phyloP scores from a whole-genome alignment of 1,139 yeast species.

The Barnettozyma hawaiiensis region DNA sequence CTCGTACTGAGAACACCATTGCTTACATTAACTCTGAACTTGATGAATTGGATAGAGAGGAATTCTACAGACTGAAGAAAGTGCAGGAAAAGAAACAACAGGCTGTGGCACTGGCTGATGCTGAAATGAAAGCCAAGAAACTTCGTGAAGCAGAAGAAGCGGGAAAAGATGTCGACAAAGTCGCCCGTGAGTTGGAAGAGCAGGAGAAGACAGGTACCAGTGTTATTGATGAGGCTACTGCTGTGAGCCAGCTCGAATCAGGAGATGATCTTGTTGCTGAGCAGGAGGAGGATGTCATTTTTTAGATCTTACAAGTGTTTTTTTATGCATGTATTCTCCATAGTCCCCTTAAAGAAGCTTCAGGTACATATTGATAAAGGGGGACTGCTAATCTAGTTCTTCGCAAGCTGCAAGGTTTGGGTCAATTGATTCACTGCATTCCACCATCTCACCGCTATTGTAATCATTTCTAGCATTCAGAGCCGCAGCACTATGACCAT shows the following conservation, averaged over 20 bases:
- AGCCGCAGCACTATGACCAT: background rate
- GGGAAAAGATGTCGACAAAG: conserved; percentile 15
- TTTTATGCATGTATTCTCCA: background rate
- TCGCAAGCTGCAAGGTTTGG: background rate
- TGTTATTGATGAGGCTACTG: conserved; percentile 22
- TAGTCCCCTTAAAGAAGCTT: background rate
- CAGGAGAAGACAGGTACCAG: conserved; percentile 21
- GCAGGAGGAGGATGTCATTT: conserved; percentile 46
- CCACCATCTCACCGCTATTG: background rate
- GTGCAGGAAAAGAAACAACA: conserved; percentile 94
- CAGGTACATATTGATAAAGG: background rate
- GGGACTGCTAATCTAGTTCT: background rate
- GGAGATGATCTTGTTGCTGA: conserved; percentile 34
- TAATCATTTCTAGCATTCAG: background rate
- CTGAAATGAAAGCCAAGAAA: conserved; percentile 27
- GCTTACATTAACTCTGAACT: conserved; percentile 89
- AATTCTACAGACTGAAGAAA: conserved; percentile 91
- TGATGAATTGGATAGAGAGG: conserved; percentile 97
- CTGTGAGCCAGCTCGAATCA: conserved; percentile 13
- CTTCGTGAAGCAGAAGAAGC: conserved; percentile 17
- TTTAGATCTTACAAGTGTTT: conserved; percentile 23
- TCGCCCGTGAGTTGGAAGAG: conserved; percentile 12
- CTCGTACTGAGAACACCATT: conserved; percentile 95
- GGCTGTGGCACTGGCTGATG: conserved; percentile 34
- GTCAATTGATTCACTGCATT: background rate